These are phyloP conservation scores for Umbilicus rupestris DNA, from an alignment of 164 flowering plant genomes.

Conservation along the genomic window DNA sequence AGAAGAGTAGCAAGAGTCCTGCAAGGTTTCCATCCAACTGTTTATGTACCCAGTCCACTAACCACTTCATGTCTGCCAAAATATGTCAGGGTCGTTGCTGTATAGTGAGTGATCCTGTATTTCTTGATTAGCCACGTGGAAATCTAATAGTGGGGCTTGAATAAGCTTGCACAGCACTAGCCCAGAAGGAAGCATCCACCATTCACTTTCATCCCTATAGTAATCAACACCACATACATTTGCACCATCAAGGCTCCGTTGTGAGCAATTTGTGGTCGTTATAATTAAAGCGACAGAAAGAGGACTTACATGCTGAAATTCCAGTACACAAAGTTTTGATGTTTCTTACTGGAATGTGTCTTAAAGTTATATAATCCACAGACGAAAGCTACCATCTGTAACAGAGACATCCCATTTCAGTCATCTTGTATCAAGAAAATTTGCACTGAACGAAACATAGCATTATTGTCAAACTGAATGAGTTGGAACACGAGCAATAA, in stretches of 20 bases:
- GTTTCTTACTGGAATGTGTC: constrained; percentile 39
- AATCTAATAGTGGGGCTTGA: constrained; percentile 74
- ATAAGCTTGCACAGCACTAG: constrained; percentile 77
- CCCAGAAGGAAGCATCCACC: constrained; percentile 93
- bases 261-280: too few species aligned
- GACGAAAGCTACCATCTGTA: constrained; percentile 75
- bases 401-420: too few species aligned
- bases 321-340: constrained; percentile 62
- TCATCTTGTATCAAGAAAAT: neutral
- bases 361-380: constrained; percentile 74
- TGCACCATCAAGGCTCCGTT: too few species aligned
- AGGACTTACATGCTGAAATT: constrained; percentile 72
- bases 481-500: too few species aligned
- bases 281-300: neutral
- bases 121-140: constrained; percentile 96
- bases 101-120: constrained; percentile 96
- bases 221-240: too few species aligned
- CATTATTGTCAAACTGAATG: too few species aligned
- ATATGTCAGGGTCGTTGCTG: constrained; percentile 63
- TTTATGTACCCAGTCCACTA: too few species aligned
- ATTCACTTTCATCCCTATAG: constrained; percentile 94
- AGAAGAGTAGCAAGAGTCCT: too few species aligned
- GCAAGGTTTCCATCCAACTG: too few species aligned
- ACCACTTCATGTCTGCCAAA: constrained; percentile 85
- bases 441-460: too few species aligned